These are phyloP conservation scores for Pleurotus giganteus DNA, from an alignment of 768 basidiomycete genomes.

Conservation along the genomic window DNA sequence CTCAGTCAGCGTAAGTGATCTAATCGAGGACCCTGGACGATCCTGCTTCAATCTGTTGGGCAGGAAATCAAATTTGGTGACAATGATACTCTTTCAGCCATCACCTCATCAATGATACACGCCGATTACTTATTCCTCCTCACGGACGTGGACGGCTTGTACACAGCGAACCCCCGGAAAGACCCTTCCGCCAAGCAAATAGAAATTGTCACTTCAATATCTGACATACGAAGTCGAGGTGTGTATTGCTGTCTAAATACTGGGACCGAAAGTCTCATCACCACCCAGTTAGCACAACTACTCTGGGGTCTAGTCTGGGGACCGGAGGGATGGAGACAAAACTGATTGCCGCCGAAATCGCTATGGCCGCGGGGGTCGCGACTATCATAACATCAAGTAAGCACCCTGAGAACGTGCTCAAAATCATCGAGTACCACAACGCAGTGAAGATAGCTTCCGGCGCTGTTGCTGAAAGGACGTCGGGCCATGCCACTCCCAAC, in stretches of 20 bases:
- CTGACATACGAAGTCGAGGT: conserved; percentile 82
- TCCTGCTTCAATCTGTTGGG: background rate
- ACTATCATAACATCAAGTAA: conserved; percentile 90
- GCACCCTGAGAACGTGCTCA: conserved; percentile 67
- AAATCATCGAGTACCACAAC: conserved; percentile 78
- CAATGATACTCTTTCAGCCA: conserved; percentile 97
- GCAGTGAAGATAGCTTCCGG: conserved; percentile 34
- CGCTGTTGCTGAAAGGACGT: conserved; percentile 30
- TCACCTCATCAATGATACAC: conserved; percentile 96
- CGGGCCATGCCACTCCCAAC: conserved; percentile 19
- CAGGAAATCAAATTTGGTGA: conserved; percentile 99
- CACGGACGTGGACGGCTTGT: conserved; percentile 95
- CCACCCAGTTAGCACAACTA: conserved; percentile 80
- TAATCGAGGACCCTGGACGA: background rate
- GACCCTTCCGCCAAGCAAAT: conserved; percentile 81
- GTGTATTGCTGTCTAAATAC: conserved; percentile 14
- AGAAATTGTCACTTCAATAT: conserved; percentile 78
- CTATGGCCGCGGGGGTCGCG: conserved; percentile 90
- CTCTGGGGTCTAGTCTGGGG: conserved; percentile 89
- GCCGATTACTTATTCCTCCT: conserved; percentile 96
- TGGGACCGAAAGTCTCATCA: background rate
- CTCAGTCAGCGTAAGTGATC: conserved; percentile 82
- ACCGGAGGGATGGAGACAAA: conserved; percentile 99
- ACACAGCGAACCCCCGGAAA: conserved; percentile 93
- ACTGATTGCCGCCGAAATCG: conserved; percentile 96